A percentile compares a stretch with the other conserved stretches of the same genome.
These are phyloP conservation scores for Aureobasidium mangrovei DNA, from an alignment of 2,329 filamentous ascomycete species.

Conservation along the genomic window DNA sequence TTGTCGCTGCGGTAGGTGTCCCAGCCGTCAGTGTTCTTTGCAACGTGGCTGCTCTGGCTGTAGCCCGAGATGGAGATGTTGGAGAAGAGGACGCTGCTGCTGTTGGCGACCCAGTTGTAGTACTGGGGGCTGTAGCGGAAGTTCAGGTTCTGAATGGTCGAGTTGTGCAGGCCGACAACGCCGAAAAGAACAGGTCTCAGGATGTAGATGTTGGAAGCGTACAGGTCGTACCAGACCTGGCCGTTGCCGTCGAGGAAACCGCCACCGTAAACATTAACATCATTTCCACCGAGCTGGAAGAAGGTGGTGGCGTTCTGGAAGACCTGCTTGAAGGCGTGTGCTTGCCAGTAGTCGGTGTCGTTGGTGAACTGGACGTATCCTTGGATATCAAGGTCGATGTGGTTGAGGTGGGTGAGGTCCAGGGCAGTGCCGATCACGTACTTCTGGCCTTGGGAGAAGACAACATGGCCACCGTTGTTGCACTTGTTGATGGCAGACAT, in stretches of 20 bases:
- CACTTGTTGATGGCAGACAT: conserved; percentile 49
- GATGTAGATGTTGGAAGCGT: conserved; percentile 48
- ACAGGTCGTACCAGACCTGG: conserved; percentile 56
- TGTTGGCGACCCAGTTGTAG: conserved; percentile 60
- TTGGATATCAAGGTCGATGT: conserved; percentile 54
- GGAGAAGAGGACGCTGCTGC: conserved; percentile 53
- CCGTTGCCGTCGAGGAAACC: conserved; percentile 56
- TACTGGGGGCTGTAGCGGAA: conserved; percentile 53
- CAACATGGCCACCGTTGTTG: conserved; percentile 54
- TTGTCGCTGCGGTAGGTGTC: conserved; percentile 53
- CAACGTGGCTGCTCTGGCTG: conserved; percentile 43
- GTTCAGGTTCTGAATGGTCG: conserved; percentile 51
- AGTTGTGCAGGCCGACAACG: conserved; percentile 48
- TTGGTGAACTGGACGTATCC: conserved; percentile 55
- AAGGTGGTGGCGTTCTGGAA: conserved; percentile 62
- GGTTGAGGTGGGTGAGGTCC: conserved; percentile 55
- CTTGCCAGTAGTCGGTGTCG: conserved; percentile 61
- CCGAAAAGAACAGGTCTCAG: conserved; percentile 52
- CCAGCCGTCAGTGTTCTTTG: conserved; percentile 54
- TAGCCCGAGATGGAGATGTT: conserved; percentile 52
- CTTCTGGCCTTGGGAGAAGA: conserved; percentile 46
- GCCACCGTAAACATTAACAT: conserved; percentile 60
- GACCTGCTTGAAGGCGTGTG: conserved; percentile 52
- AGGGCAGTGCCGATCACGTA: conserved; percentile 58
- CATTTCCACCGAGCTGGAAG: conserved; percentile 57